Evolutionary conservation across 1,139 yeast species (phyloP).

Genomic region (Wickerhamiella pararugosa): DNA sequence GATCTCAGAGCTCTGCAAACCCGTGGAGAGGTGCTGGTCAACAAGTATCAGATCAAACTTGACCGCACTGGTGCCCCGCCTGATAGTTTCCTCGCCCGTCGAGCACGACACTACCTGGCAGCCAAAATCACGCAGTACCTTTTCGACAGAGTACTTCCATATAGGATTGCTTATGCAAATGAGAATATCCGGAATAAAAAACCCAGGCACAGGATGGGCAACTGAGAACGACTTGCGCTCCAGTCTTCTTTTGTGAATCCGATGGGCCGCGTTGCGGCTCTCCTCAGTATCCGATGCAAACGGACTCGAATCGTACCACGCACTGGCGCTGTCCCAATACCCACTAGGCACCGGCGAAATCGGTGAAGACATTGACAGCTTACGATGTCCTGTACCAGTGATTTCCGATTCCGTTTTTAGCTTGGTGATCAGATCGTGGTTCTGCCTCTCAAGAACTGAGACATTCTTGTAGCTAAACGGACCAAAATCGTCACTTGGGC

Average conservation of each 20-base stretch:
- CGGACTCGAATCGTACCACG: conserved; percentile 5
- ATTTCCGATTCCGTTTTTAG: conserved; percentile 45
- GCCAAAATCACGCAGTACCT: conserved; percentile 52
- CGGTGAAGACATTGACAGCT: conserved; percentile 18
- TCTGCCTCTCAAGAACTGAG: conserved; percentile 82
- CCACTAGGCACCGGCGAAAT: not conserved
- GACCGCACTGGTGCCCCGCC: conserved; percentile 71
- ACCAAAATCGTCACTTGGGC: conserved; percentile 64
- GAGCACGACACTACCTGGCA: conserved; percentile 69
- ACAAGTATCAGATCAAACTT: conserved; percentile 74
- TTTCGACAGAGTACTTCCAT: conserved; percentile 53
- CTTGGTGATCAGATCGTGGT: conserved; percentile 79
- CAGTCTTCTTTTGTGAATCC: conserved; percentile 8
- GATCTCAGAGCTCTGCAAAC: conserved; percentile 58
- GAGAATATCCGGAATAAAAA: conserved; percentile 41
- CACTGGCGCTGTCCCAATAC: conserved; percentile 5
- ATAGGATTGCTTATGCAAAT: conserved; percentile 83
- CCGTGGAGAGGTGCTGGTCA: conserved; percentile 46
- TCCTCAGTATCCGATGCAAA: conserved; percentile 8
- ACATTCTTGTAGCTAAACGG: conserved; percentile 81
- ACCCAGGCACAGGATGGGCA: conserved; percentile 8
- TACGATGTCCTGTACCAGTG: conserved; percentile 36
- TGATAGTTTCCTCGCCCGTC: conserved; percentile 69
- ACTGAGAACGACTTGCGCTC: conserved; percentile 8
- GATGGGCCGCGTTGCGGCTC: conserved; percentile 5